A percentile compares a stretch with the other conserved stretches of the same genome.
Conservation (phyloP, 1,284 basidiomycete genomes). For the Porphyrellus sp. region DNA sequence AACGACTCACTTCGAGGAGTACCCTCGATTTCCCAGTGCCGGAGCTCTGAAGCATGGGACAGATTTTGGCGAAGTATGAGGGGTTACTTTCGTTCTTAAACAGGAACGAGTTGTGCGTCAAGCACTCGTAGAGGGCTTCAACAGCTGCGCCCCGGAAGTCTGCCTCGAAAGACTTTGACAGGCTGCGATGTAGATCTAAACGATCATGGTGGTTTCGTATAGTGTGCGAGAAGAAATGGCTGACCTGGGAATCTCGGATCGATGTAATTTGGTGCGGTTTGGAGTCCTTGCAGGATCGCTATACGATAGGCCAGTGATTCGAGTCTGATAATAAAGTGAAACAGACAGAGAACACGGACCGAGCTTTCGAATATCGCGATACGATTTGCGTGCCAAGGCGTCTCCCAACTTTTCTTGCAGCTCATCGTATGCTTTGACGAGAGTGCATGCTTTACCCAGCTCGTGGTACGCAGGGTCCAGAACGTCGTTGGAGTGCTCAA, state of each 20-base stretch:
- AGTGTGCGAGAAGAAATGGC: not conserved
- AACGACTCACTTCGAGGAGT: not conserved
- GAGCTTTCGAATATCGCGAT: not conserved
- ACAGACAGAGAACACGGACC: not conserved
- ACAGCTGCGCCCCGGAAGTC: not conserved
- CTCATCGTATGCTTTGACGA: not conserved
- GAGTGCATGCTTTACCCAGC: not conserved
- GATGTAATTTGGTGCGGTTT: not conserved
- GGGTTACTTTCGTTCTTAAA: not conserved
- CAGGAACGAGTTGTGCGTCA: not conserved
- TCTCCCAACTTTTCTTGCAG: not conserved
- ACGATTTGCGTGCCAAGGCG: slow-evolving; percentile 1
- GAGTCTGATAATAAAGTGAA: not conserved
- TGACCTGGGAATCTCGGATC: not conserved
- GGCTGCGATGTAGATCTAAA: not conserved
- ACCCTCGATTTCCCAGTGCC: not conserved
- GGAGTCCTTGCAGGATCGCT: slow-evolving; percentile 1
- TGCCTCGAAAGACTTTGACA: not conserved
- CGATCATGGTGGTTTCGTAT: not conserved
- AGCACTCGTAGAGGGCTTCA: not conserved
- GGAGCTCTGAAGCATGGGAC: not conserved
- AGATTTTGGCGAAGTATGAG: not conserved
- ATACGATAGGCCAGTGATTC: not conserved
- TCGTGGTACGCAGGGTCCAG: not conserved
- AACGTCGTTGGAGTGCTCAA: not conserved